These are phyloP conservation scores for Coemansia sp. DNA, from an alignment of 192 early-diverging fungal genomes.

Conservation along the genomic window DNA sequence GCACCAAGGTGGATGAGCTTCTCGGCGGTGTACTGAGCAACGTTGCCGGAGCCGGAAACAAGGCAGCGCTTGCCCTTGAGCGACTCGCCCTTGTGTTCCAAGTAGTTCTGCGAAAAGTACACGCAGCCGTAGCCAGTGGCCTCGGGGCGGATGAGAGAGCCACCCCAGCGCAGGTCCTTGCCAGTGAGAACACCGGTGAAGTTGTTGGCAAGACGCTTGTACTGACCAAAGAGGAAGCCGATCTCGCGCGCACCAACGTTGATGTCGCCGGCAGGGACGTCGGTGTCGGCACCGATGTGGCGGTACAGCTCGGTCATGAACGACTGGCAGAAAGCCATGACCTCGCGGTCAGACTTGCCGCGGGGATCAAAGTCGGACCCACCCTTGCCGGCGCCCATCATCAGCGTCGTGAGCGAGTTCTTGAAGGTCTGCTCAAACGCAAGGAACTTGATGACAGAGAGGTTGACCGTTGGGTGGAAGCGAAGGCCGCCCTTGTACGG, in stretches of 20 bases:
- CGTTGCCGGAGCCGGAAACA: conserved; percentile 58
- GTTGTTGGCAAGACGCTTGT: conserved; percentile 58
- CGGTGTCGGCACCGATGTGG: conserved; percentile 57
- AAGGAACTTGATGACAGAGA: conserved; percentile 59
- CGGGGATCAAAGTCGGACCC: conserved; percentile 57
- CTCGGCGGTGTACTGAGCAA: conserved; percentile 58
- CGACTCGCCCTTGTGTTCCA: conserved; percentile 51
- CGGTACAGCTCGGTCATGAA: conserved; percentile 59
- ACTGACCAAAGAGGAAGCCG: conserved; percentile 58
- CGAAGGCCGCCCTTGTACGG: conserved; percentile 61
- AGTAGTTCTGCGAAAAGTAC: conserved; percentile 58
- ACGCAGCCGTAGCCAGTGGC: conserved; percentile 60
- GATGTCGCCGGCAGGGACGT: conserved; percentile 58
- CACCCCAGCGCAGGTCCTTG: conserved; percentile 57
- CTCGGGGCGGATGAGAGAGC: conserved; percentile 58
- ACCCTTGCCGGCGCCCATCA: conserved; percentile 59
- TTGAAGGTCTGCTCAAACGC: conserved; percentile 62
- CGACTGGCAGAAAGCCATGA: conserved; percentile 58
- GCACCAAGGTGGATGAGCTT: conserved; percentile 59
- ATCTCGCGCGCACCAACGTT: conserved; percentile 57
- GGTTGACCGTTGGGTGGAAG: conserved; percentile 60
- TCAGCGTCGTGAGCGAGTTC: conserved; percentile 59
- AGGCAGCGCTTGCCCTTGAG: conserved; percentile 57
- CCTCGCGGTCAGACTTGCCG: conserved; percentile 55
- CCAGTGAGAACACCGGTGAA: conserved; percentile 57